Base-by-base conservation (phyloP, 805 yeast genomes). In the Candida xiaguanensis region DNA sequence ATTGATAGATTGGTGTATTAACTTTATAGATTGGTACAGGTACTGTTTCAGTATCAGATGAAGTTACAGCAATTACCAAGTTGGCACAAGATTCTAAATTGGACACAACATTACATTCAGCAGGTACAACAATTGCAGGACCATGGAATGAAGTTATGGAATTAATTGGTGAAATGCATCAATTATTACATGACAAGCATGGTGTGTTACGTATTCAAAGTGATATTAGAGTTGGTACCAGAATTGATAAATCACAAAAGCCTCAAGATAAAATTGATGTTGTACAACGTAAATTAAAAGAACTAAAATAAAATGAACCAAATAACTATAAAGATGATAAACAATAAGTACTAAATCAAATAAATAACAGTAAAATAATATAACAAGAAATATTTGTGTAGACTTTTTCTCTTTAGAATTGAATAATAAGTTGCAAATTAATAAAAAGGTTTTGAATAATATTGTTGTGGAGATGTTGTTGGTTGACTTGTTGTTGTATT, bases 121-220 rank as follows among this genome's bases (percentile, higher is more conserved):
- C 96, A 2, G 96, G 96, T 3, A 88, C 96, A 5, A 87, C 96
- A 2, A 80, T 84, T 49, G 84, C 85, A 51, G 96, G 96, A 1
- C 89, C 88, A n/a, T 89, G 96, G 96, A 78, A 80, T 52, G 89
- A 84, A 40, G 96, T 89, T 1, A 82, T 80, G 78, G 77, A 71
- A 24, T 62, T 86, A 38, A 82, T 88, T 50, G 96, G 96, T 6
- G 74, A 77, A 48, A 64, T 87, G 50, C 96, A 88, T 53, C 80
- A 82, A 52, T 67, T 67, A 32, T 74, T 85, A 38, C 96, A 88
- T 53, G 48, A 50, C 7, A 70, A 70, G 3, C 67, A 75, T 48
- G 95, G 95, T 1, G 78, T 85, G 9, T 72, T 82, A 8, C 72
- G 96, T 56, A 79, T 88, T 38, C 96, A 89, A 56, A 79, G 87